A percentile compares a stretch with the other conserved stretches of the same genome.
phyloP scores from a whole-genome alignment of 2,329 filamentous ascomycete genomes.

The Talaromyces marneffei region DNA sequence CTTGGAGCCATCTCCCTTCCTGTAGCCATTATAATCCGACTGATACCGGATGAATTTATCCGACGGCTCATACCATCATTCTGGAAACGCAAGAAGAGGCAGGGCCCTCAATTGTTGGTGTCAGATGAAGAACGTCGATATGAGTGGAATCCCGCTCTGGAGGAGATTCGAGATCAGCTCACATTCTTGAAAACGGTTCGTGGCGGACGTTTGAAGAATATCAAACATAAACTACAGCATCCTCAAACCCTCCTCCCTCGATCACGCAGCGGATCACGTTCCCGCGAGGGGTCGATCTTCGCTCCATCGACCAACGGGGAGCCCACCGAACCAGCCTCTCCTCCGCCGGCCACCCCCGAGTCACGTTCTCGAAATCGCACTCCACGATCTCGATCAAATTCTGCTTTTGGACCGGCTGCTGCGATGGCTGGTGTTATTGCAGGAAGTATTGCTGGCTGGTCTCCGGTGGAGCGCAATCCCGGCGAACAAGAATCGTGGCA shows the following conservation, averaged over 20 bases:
- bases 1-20: conserved; percentile 64
- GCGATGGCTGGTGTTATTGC: conserved; percentile 62
- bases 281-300: conserved; percentile 38
- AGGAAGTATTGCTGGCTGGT: conserved; percentile 61
- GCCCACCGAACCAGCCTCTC: conserved; percentile 25
- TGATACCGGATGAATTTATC: conserved; percentile 55
- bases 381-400: conserved; percentile 53
- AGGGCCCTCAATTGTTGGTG: conserved; percentile 37
- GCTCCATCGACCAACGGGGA: conserved; percentile 54
- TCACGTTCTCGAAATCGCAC: conserved; percentile 44
- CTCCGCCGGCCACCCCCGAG: conserved; percentile 50
- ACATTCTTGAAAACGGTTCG: conserved; percentile 59
- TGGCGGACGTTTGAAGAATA: conserved; percentile 54
- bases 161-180: conserved; percentile 59
- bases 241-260: conserved; percentile 44
- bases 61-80: conserved; percentile 37
- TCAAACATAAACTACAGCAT: conserved; percentile 58
- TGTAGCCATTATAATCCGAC: conserved; percentile 54
- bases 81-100: conserved; percentile 31
- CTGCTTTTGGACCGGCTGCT: conserved; percentile 53
- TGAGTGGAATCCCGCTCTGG: conserved; percentile 56
- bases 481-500: conserved; percentile 34
- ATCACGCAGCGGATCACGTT: conserved; percentile 39
- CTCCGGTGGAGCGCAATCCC: conserved; percentile 49
- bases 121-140: conserved; percentile 44